Evolutionary conservation across 768 basidiomycete genomes (phyloP), one percentile per base, ranked within the genome.

Genomic region (Candolleomyces aberdarensis): DNA sequence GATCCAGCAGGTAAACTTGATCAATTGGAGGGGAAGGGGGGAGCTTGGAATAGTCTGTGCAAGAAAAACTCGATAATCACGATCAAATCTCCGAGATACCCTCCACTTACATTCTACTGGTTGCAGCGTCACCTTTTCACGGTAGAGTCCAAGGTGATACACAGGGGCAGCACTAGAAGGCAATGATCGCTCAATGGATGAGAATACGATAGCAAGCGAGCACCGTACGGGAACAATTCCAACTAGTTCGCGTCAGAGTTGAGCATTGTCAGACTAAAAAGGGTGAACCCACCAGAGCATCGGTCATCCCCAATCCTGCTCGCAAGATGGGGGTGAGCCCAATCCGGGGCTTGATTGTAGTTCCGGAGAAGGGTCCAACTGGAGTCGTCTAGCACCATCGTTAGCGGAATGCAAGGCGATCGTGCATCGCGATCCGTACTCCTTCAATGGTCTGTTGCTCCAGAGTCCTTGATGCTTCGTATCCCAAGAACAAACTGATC

Each of bases 291-390:
- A 83, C 82, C 69, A 97, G 74, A 20, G 91, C 92, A 66, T 96
- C 93, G 0, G 90, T 84, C 94, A 98, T 96, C 17, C 94, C 94
- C 63, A 96, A 76, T 5, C 96, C 96, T 32, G 96, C 96, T 43
- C 96, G 86, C 59, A 98, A 79, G 67, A 98, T 93, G 44, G 96
- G 96, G 2, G 92, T 88, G 57, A 98, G 74, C 5, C 93, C 96
- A 57, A 98, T 83, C 50, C 85, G 82, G 8, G 89, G 84, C 65
- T 88, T 90, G 72, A 98, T 82, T 26, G 70, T 73, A 4, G 85
- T 84, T 22, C 96, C 96, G 17, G 80, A 88, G 75, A 94, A 98
- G 3, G 84, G 72, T 2, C 84, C 87, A 15, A 98, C 78, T 1
- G 96, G 96, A 0, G 92, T 88, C 78, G 86, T 72, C 92, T 92